Base-by-base conservation (phyloP, 352 stramenopile species). In the Pythium biforme region DNA sequence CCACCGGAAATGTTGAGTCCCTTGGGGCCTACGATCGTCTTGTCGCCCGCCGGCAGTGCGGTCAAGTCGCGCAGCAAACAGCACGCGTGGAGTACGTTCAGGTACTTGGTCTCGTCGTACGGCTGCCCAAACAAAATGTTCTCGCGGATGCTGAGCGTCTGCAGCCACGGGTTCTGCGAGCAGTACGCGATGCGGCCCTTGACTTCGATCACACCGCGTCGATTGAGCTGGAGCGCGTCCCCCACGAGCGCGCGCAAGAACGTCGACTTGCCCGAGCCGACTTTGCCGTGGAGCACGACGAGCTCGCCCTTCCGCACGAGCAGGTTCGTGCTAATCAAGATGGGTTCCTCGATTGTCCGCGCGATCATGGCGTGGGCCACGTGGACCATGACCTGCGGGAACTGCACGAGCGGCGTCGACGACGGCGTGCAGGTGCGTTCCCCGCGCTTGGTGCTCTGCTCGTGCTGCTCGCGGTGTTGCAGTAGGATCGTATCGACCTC, bases 1-100 rank as follows among this genome's bases (percentile, higher is more conserved):
- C 94, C 94, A 17, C 94, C 92, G 2, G 70, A 94, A 2, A 98
- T 70, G 53, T 94, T 98, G 11, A 98, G 81, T 2, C 95, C 95
- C 52, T 94, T 95, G 69, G 98, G 92, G 9, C 92, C 94, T 51
- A 98, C 97, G 66, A 97, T 84, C 6, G 90, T 98, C 58, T 74
- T 52, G 72, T 98, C 93, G 15, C 91, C 90, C 37, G 19, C 68
- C 1, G 86, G 79, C 17, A 98, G 68, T 19, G 90, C 58, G 14
- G 68, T 69, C 25, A 98, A 66, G 68, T 98, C 93, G 41, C 85
- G 77, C 2, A 77, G 54, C 23, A 98, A 66, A n/a, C 79, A 78
- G 67, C 89, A 97, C 8, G 74, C 72, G 43, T 74, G 40, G 11
- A 94, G 55, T 12, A 83, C 77, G 33, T 66, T 68, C 22, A 70